Base-by-base conservation (phyloP, 75 land plant genomes). In the Pinus taeda region DNA sequence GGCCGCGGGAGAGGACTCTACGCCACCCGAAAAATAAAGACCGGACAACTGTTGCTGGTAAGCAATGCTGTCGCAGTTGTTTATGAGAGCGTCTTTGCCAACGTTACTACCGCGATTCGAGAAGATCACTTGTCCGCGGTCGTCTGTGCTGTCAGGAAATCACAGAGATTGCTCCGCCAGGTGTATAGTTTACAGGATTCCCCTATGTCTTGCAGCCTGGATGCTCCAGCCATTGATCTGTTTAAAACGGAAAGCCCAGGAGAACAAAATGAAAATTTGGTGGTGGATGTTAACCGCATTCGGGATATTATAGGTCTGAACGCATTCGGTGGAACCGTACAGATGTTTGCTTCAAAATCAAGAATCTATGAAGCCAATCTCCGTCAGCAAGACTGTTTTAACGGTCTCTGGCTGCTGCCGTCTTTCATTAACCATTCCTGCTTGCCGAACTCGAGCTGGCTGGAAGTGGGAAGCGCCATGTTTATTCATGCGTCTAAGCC, bases 381-480 rank as follows among this genome's bases (percentile, higher is more conserved):
- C 45, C 0, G 3, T 7, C 30, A 26, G 29, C 30, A 12, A 42
- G 0, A 37, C 29, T 7, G 21, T 33, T 33, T 67, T 7, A 67
- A n/a, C 37, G 82, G 85, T 12, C 69, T 83, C 15, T 79, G 82
- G 85, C 69, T 72, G 63, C 83, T 80, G 3, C 79, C 81, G 5
- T 79, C 84, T 5, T 79, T 83, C 60, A 62, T 80, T 42, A 83
- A 83, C 65, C 85, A 83, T 61, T 83, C 82, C 1, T 79, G 85
- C 77, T 29, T 42, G 15, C 82, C 85, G 4, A 83, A 83, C 45
- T 70, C 74, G 4, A 64, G 57, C 21, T 66, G 77, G n/a, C 57
- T 75, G 4, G 4, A 75, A 11, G 82, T 83, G 15, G 82, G 85
- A 11, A 73, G 62, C 14, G 82, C 82, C 0, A 61, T 83, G 85